Evolutionary conservation across 352 stramenopile species (phyloP).

Genomic region (Pythium insidiosum): DNA sequence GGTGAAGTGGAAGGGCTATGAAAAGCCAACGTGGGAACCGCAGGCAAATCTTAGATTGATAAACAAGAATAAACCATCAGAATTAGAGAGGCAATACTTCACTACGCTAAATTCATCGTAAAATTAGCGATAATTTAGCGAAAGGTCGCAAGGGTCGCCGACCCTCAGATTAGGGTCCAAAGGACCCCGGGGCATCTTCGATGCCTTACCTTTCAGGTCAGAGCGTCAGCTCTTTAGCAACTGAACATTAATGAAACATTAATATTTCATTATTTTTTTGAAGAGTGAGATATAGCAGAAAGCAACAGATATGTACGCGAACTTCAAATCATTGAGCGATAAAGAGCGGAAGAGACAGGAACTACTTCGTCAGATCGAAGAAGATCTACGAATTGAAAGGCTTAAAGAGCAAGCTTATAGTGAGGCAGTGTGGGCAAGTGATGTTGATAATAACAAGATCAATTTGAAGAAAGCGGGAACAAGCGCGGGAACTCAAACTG

Average conservation of each 20-base stretch:
- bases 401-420: conserved; percentile 11
- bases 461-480: background rate
- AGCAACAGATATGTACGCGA: conserved; percentile 18
- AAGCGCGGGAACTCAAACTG: conserved; percentile 11
- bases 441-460: conserved; percentile 15
- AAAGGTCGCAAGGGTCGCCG: too few species aligned
- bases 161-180: too few species aligned
- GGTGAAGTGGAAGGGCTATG: conserved; percentile 3
- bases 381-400: conserved; percentile 5
- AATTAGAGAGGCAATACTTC: conserved; percentile 1
- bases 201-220: too few species aligned
- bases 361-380: conserved; percentile 7
- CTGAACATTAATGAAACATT: background rate
- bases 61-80: conserved; percentile 7
- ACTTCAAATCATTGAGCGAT: conserved; percentile 5
- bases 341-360: conserved; percentile 9
- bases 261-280: conserved; percentile 3
- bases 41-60: conserved; percentile 7
- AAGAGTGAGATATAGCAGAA: background rate
- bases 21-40: conserved; percentile 5
- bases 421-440: conserved; percentile 10
- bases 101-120: background rate
- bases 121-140: too few species aligned
- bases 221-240: too few species aligned
- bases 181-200: too few species aligned